Evolutionary conservation across 2,329 filamentous ascomycete species (phyloP).

Genomic region (Pseudogymnoascus sp.): DNA sequence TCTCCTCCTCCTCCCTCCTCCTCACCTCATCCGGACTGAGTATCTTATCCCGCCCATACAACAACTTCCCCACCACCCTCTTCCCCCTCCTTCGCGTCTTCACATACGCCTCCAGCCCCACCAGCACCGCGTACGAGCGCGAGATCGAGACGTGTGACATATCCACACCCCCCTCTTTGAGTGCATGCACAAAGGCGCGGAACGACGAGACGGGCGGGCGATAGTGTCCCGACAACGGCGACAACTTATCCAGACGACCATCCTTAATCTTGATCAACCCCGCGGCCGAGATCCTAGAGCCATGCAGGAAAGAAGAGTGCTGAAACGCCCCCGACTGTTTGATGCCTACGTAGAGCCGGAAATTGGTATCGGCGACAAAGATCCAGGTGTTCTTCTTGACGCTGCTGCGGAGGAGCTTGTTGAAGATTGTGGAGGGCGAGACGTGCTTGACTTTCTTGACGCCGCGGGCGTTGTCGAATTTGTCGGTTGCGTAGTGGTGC

Average conservation of each 20-base stretch:
- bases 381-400: slow-evolving; percentile 90
- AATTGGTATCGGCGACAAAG: slow-evolving; percentile 80
- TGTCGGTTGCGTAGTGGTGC: slow-evolving; percentile 58
- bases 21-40: slow-evolving; percentile 53
- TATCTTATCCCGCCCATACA: slow-evolving; percentile 50
- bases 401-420: slow-evolving; percentile 69
- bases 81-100: slow-evolving; percentile 60
- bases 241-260: slow-evolving; percentile 67
- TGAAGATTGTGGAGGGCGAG: slow-evolving; percentile 65
- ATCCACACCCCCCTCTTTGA: slow-evolving; percentile 69
- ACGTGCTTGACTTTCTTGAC: slow-evolving; percentile 57
- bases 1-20: slow-evolving; percentile 50
- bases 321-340: slow-evolving; percentile 85
- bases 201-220: slow-evolving; percentile 74
- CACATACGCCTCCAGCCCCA: slow-evolving; percentile 75
- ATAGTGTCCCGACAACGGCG: slow-evolving; percentile 72
- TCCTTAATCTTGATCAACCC: slow-evolving; percentile 80
- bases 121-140: slow-evolving; percentile 72
- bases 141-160: slow-evolving; percentile 72
- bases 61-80: slow-evolving; percentile 41
- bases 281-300: slow-evolving; percentile 71
- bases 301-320: slow-evolving; percentile 83
- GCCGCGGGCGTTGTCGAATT: slow-evolving; percentile 54
- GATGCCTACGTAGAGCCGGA: slow-evolving; percentile 81
- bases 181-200: slow-evolving; percentile 66